Evolutionary conservation across 2,329 filamentous ascomycete genomes (phyloP).

Genomic region (Fusarium sp.): DNA sequence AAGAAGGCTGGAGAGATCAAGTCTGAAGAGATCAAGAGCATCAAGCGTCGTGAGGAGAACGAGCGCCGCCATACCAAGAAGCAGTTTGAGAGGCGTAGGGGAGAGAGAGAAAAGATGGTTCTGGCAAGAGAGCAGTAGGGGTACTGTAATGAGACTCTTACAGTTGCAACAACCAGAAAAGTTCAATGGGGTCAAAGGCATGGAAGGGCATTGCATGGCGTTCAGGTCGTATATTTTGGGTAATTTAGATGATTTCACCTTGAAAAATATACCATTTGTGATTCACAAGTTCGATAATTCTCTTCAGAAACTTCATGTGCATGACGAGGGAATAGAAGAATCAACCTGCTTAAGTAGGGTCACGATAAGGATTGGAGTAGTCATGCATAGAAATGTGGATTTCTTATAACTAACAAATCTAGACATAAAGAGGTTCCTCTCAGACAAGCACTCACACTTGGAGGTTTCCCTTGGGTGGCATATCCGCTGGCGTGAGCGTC

Average conservation of each 20-base stretch:
- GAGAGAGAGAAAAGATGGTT: slow-evolving; percentile 94
- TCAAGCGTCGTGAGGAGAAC: slow-evolving; percentile 94
- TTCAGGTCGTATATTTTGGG: slow-evolving; percentile 46
- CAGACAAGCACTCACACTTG: slow-evolving; percentile 24
- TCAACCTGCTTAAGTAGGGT: background rate
- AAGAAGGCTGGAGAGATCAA: slow-evolving; percentile 99
- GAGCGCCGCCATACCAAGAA: slow-evolving; percentile 91
- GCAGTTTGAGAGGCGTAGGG: slow-evolving; percentile 77
- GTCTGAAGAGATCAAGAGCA: slow-evolving; percentile 83
- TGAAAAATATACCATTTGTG: slow-evolving; percentile 40
- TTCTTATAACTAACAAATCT: slow-evolving; percentile 32
- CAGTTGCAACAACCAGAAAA: slow-evolving; percentile 21
- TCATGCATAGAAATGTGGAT: slow-evolving; percentile 11
- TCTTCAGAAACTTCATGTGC: background rate
- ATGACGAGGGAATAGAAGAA: background rate
- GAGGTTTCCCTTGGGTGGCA: slow-evolving; percentile 29
- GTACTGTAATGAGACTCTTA: slow-evolving; percentile 24
- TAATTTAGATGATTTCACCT: slow-evolving; percentile 37
- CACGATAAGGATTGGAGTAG: background rate
- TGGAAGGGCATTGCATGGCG: slow-evolving; percentile 53
- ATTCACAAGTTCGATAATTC: background rate
- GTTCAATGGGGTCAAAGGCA: slow-evolving; percentile 36
- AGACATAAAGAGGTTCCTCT: slow-evolving; percentile 26
- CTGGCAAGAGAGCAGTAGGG: slow-evolving; percentile 71
- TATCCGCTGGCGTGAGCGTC: slow-evolving; percentile 44